A percentile compares a stretch with the other conserved stretches of the same genome.
Conservation (phyloP, 495 filamentous ascomycete species). For the Penicillium longicatenatum region DNA sequence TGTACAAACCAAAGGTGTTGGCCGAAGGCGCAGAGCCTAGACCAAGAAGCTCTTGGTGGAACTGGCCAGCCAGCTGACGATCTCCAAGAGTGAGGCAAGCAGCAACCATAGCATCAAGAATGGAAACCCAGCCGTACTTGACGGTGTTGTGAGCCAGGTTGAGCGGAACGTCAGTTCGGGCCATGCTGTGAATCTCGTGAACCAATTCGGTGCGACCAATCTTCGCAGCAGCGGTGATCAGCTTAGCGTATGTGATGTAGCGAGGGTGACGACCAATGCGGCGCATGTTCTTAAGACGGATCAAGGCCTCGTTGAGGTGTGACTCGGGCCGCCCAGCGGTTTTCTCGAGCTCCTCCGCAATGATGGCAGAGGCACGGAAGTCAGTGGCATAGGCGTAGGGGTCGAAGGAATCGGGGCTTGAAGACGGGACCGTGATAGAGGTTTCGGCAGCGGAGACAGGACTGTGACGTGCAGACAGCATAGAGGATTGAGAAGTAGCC, state of each 20-base stretch:
- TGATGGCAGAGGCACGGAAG: constrained; percentile 85
- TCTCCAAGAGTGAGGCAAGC: constrained; percentile 85
- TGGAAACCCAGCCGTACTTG: constrained; percentile 90
- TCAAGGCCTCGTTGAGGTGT: constrained; percentile 78
- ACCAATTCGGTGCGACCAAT: constrained; percentile 75
- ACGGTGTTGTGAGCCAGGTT: constrained; percentile 79
- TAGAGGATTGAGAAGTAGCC: constrained; percentile 35
- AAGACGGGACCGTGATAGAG: constrained; percentile 41
- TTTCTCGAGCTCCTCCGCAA: constrained; percentile 82
- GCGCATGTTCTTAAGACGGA: constrained; percentile 87
- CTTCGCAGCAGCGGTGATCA: constrained; percentile 88
- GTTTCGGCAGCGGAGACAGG: constrained; percentile 41
- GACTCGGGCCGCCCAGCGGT: constrained; percentile 64
- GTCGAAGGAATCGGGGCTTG: constrained; percentile 78
- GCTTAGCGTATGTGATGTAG: constrained; percentile 93
- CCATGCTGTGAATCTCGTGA: constrained; percentile 84
- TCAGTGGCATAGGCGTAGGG: constrained; percentile 89
- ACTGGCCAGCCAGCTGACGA: constrained; percentile 74
- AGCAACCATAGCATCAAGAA: constrained; percentile 94
- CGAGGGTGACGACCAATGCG: constrained; percentile 87
- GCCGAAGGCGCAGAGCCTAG: constrained; percentile 90
- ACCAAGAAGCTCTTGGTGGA: constrained; percentile 84
- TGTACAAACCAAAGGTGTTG: constrained; percentile 97
- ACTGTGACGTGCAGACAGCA: constrained; percentile 39
- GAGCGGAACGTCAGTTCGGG: constrained; percentile 81